Percentiles rank a stretch among this genome's conserved stretches.
Evolutionary conservation across 306 rosid species (phyloP).

Genomic region (Prosopis cineraria): DNA sequence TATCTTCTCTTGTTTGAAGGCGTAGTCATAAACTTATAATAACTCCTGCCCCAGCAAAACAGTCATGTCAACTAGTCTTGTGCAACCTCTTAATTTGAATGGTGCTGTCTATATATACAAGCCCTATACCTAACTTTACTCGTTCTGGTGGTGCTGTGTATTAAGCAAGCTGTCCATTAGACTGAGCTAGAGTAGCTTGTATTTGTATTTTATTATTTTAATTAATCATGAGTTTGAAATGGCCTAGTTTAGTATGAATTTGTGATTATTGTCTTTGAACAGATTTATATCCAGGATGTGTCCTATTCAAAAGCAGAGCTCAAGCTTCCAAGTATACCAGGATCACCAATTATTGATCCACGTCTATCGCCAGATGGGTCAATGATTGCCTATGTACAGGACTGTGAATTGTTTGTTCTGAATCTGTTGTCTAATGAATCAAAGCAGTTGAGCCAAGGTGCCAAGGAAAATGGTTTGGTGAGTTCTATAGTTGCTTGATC

Average conservation of each 20-base stretch:
- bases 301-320: constrained; percentile 70
- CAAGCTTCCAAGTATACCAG: constrained; percentile 62
- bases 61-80: constrained; percentile 12
- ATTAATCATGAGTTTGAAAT: background rate
- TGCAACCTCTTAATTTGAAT: background rate
- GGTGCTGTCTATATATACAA: constrained; percentile 2
- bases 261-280: constrained; percentile 41
- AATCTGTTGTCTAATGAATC: constrained; percentile 63
- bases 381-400: constrained; percentile 79
- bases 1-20: background rate
- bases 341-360: constrained; percentile 87
- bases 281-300: constrained; percentile 87
- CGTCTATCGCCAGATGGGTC: constrained; percentile 91
- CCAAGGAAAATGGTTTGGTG: constrained; percentile 68
- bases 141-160: constrained; percentile 1
- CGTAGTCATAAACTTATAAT: background rate
- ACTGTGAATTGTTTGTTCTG: constrained; percentile 78
- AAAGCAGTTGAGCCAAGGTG: constrained; percentile 79
- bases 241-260: background rate
- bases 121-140: constrained; percentile 3
- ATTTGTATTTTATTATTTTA: background rate
- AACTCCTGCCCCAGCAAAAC: constrained; percentile 2
- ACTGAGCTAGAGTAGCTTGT: background rate
- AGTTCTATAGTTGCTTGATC: constrained; percentile 36
- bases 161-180: background rate